These are phyloP conservation scores for Leccinum longicurvipes DNA, from an alignment of 768 basidiomycete genomes.

Conservation along the genomic window DNA sequence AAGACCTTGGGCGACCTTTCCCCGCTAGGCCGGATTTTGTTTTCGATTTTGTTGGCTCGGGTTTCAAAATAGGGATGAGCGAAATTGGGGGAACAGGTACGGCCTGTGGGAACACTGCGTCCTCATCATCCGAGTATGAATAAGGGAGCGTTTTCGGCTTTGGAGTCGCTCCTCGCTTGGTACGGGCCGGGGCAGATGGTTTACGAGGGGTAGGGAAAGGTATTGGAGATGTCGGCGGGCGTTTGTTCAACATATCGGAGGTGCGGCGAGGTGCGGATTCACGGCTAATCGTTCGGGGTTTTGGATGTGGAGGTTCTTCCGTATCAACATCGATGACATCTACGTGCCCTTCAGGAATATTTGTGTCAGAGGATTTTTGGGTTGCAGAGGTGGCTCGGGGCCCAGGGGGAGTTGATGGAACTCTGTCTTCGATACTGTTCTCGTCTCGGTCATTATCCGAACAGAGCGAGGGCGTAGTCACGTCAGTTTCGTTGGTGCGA, in stretches of 20 bases:
- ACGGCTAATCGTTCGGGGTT: constrained; percentile 6
- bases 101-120: constrained; percentile 6
- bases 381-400: constrained; percentile 21
- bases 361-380: not conserved
- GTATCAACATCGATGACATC: constrained; percentile 40
- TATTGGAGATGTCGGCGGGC: constrained; percentile 64
- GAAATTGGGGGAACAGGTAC: constrained; percentile 21
- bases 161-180: constrained; percentile 32
- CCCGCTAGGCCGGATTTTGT: constrained; percentile 13
- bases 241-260: constrained; percentile 50
- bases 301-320: constrained; percentile 19
- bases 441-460: constrained; percentile 67
- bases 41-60: constrained; percentile 12
- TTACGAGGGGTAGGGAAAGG: constrained; percentile 50
- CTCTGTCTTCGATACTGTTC: constrained; percentile 44
- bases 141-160: constrained; percentile 19
- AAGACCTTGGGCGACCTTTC: constrained; percentile 18
- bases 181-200: constrained; percentile 56
- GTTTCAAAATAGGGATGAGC: constrained; percentile 20
- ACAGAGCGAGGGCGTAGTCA: constrained; percentile 66
- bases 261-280: constrained; percentile 13
- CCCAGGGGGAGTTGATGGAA: constrained; percentile 50
- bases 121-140: constrained; percentile 25
- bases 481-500: constrained; percentile 35
- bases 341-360: constrained; percentile 10